Percentiles rank a stretch among this genome's conserved stretches.
phyloP scores from a whole-genome alignment of 164 flowering plant genomes.

The Euptelea pleiosperma region DNA sequence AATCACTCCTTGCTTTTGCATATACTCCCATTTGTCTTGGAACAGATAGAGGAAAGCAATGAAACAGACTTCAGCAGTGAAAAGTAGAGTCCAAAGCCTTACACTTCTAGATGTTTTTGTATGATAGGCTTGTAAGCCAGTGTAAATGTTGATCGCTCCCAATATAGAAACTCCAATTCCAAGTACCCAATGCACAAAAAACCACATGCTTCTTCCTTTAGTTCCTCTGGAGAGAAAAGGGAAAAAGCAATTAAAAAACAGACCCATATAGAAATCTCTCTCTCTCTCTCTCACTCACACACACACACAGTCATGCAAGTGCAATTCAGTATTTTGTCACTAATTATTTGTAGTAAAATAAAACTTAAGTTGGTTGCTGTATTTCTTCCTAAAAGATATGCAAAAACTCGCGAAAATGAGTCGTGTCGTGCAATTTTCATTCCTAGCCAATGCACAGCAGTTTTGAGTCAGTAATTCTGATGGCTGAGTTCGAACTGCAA shows the following conservation, averaged over 20 bases:
- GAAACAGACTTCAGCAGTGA: slow-evolving; percentile 51
- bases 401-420: no score
- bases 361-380: no score
- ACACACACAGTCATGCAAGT: background rate
- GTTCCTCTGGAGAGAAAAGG: slow-evolving; percentile 42
- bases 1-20: slow-evolving; percentile 45
- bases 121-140: slow-evolving; percentile 67
- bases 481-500: no score
- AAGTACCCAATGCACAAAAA: slow-evolving; percentile 63
- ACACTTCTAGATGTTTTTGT: slow-evolving; percentile 41
- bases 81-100: slow-evolving; percentile 50
- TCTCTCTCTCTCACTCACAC: no score
- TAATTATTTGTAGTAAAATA: no score
- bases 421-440: no score
- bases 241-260: background rate
- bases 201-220: slow-evolving; percentile 63
- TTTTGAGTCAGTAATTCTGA: no score
- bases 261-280: no score
- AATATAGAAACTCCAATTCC: slow-evolving; percentile 54
- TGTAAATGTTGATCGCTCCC: slow-evolving; percentile 68
- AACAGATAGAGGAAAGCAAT: slow-evolving; percentile 57
- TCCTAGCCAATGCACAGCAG: no score
- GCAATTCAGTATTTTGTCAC: no score
- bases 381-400: no score
- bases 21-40: slow-evolving; percentile 72